Evolutionary conservation across 139 green algal species (phyloP).

Genomic region (Coelastrella sp.): DNA sequence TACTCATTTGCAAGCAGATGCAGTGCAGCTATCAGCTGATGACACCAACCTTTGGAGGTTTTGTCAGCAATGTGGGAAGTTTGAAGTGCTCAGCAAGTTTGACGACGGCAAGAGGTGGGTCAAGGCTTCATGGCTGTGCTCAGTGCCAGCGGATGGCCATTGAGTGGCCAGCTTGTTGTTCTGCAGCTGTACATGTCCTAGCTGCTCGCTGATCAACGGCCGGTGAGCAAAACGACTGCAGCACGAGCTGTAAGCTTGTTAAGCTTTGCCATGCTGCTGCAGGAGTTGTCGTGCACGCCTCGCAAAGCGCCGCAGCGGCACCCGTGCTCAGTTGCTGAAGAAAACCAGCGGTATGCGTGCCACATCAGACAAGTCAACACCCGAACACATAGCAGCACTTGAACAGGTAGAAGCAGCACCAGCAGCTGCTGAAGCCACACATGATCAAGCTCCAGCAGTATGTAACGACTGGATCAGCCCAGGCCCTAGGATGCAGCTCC

Average conservation of each 20-base stretch:
- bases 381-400: not conserved
- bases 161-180: not conserved
- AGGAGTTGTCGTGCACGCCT: constrained; percentile 28
- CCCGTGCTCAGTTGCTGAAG: not conserved
- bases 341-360: not conserved
- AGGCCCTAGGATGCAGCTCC: not conserved
- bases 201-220: not conserved
- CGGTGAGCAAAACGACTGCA: not conserved
- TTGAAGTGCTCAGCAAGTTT: constrained; percentile 13
- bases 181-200: not conserved
- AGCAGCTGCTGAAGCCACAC: not conserved
- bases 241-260: not conserved
- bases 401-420: not conserved
- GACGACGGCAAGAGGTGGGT: constrained; percentile 6
- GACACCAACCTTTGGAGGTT: not conserved
- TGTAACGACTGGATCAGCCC: not conserved
- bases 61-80: constrained; percentile 32
- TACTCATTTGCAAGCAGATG: constrained; percentile 2
- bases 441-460: not conserved
- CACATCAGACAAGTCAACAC: not conserved
- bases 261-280: not conserved
- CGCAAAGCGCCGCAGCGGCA: constrained; percentile 28
- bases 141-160: not conserved
- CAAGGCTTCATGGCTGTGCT: not conserved
- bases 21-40: not conserved